Evolutionary conservation across 2,329 filamentous ascomycete species (phyloP).

Genomic region (Aphanocladium album): DNA sequence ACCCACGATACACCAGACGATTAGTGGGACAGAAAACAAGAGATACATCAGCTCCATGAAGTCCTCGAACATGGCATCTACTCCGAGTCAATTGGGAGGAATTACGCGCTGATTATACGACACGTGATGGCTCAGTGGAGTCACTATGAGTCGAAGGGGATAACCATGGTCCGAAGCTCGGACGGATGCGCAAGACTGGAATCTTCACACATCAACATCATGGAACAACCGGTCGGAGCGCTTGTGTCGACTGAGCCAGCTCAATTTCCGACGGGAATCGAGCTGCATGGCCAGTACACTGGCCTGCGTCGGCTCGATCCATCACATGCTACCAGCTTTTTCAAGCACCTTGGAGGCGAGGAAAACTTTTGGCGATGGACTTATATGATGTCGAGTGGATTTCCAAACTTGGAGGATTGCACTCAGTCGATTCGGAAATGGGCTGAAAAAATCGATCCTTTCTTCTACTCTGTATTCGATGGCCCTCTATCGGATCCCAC

Average conservation of each 20-base stretch:
- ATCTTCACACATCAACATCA: not conserved
- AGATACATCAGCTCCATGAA: no score
- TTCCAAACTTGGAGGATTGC: conserved; percentile 18
- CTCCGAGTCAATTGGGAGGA: no score
- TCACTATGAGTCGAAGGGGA: conserved; percentile 7
- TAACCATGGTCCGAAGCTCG: not conserved
- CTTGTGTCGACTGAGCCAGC: not conserved
- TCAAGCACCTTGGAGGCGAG: conserved; percentile 27
- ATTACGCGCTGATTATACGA: not conserved
- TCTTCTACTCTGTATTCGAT: conserved; percentile 42
- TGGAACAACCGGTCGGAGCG: conserved; percentile 3
- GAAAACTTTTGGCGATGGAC: conserved; percentile 30
- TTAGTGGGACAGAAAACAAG: no score
- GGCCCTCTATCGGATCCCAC: conserved; percentile 18
- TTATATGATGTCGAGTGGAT: conserved; percentile 27
- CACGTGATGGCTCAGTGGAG: conserved; percentile 1
- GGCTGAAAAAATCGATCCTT: conserved; percentile 27
- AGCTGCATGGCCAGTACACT: conserved; percentile 27
- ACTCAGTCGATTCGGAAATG: conserved; percentile 18
- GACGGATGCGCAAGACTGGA: not conserved
- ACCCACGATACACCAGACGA: no score
- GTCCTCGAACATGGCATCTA: no score
- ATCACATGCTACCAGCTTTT: conserved; percentile 25
- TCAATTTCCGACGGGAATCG: not conserved
- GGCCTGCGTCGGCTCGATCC: conserved; percentile 25